Evolutionary conservation across 257 asterid genomes (phyloP).

Genomic region (Solanum chiquidenum): DNA sequence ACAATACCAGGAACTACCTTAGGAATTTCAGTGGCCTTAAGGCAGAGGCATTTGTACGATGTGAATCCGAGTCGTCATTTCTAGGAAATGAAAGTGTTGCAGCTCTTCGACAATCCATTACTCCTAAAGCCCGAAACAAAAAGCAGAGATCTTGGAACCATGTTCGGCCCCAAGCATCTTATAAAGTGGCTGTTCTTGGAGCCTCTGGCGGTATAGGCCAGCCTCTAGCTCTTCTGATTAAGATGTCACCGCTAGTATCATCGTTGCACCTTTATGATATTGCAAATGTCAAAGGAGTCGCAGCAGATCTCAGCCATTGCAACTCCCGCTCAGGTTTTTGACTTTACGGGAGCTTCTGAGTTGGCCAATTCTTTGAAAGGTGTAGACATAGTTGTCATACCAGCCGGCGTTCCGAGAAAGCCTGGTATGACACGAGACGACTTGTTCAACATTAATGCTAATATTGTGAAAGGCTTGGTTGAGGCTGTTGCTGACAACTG

Average conservation of each 20-base stretch:
- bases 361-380: slow-evolving; percentile 4
- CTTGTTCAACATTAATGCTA: slow-evolving; percentile 11
- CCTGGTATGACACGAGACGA: slow-evolving; percentile 13
- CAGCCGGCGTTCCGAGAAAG: slow-evolving; percentile 7
- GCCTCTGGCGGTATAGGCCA: slow-evolving; percentile 14
- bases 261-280: slow-evolving; percentile 6
- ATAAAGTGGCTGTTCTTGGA: slow-evolving; percentile 13
- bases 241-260: slow-evolving; percentile 11
- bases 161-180: slow-evolving; percentile 2
- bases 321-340: slow-evolving; percentile 9
- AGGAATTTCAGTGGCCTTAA: slow-evolving; percentile 3
- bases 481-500: slow-evolving; percentile 13
- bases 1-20: background rate
- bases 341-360: slow-evolving; percentile 12
- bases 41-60: background rate
- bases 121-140: background rate
- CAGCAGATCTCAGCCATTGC: slow-evolving; percentile 13
- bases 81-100: background rate
- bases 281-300: slow-evolving; percentile 12
- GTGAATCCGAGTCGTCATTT: background rate
- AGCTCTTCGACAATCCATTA: background rate
- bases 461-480: slow-evolving; percentile 4
- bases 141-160: background rate
- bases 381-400: slow-evolving; percentile 8
- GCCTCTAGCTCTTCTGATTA: slow-evolving; percentile 6